Base-by-base conservation (phyloP, 2,329 filamentous ascomycete genomes). In the Aspergillus sp. region DNA sequence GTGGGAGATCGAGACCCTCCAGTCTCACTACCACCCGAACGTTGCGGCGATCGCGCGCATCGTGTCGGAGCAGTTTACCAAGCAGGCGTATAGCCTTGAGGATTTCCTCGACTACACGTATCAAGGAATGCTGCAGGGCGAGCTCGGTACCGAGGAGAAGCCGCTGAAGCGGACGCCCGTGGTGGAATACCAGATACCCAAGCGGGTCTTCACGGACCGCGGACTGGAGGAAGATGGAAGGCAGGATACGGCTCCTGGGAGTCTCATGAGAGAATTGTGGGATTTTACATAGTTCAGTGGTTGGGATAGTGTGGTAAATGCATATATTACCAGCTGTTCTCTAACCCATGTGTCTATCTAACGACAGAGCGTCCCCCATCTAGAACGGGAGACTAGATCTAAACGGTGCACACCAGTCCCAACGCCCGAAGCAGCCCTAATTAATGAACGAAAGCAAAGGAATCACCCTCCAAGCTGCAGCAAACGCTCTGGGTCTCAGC, bases 71-170 rank as follows among this genome's bases (percentile, higher is more conserved):
- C 91, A 96, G 57, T 98, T 96, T 58, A 98, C 91, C 2, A 98
- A 98, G 64, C 80, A 86, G 45, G 74, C 81, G 2, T 98, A 96
- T 61, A 91, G 86, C 48, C 64, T 95, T n/a, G 91, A 98, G 54
- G 91, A 98, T 54, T 98, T 98, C 60, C 64, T 96, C 29, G 91
- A 98, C 53, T 86, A 96, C 57, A 89, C 85, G 0, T 98, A 96
- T 60, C 56, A 61, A 36, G 63, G 60, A 6, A 75, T 98, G 55
- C 63, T 96, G 26, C 84, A 91, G 39, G 80, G 80, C 3, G 91
- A 98, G 58, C 68, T 94, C 42, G 61, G 60, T 0, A 41, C 42
- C 2, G 61, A 61, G 35, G 69, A 72, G 37, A 93, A 89, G 61
- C 77, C 84, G 26, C 68, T 94, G 42, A 93, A 82, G 64, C 94